Base-by-base conservation (phyloP, 169 alveolate species). In the Babesia microti region DNA sequence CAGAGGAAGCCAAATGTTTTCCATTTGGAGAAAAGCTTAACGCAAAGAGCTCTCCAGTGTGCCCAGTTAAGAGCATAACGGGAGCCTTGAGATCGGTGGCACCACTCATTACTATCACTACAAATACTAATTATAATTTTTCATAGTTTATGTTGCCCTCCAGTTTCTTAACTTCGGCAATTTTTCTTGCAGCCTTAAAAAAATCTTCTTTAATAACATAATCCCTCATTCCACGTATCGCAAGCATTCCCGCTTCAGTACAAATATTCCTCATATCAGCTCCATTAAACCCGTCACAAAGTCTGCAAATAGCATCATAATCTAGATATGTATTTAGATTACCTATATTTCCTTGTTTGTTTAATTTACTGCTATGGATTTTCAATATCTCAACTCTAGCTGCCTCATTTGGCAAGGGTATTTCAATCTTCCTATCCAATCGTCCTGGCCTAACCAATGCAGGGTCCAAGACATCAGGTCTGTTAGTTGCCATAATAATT, bases 401-500 rank as follows among this genome's bases (percentile, higher is more conserved):
- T 5, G 88, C 63, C 61, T 93, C 98, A 70, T 93, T 94, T 0
- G 99, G 99, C 37, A 94, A 75, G 5, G 99, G 98, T 46, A 94
- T 94, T 76, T 96, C 99, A 30, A 95, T 91, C 82, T 95, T 94
- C 60, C 99, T 84, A 79, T 95, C 99, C 26, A 95, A 76, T 68
- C 99, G 78, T 21, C 99, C 99, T 14, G 99, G 99, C 65, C 99
- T 88, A 59, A 96, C 55, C 17, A 96, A 81, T 2, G 99, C 99
- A 17, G 98, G 99, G 71, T 96, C 99, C 41, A 96, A 78, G 1
- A 95, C 97, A 79, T 96, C 99, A 33, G 99, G 99, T 56, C 99
- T 82, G 55, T 96, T 96, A 11, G 99, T 93, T 37, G 99, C 99
- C 99, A 96, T 96, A 55, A 96, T 95, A 54, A 94, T 91, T 85